Percentiles rank a stretch among this genome's conserved stretches.
These are phyloP conservation scores for Euphorbia tirucalli DNA, from an alignment of 345 rosid genomes.

Conservation along the genomic window DNA sequence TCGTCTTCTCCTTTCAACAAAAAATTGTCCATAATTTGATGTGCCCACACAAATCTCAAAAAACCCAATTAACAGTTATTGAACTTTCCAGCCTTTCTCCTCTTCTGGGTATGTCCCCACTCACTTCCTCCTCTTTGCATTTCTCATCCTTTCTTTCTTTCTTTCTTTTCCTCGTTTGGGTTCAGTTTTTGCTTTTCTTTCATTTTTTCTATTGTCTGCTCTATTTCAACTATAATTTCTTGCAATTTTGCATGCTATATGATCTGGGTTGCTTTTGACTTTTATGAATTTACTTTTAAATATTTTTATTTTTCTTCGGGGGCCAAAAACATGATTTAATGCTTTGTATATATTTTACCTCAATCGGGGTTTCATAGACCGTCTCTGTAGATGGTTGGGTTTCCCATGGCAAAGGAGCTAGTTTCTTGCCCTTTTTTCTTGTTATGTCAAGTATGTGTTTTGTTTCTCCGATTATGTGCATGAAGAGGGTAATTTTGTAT, in stretches of 20 bases:
- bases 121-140: background rate
- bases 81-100: too few species aligned
- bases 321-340: too few species aligned
- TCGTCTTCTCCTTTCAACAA: too few species aligned
- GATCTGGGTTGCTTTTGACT: conserved; percentile 8
- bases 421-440: too few species aligned
- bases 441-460: background rate
- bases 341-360: background rate
- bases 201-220: background rate
- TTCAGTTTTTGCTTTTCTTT: background rate
- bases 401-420: too few species aligned
- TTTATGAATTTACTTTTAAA: too few species aligned
- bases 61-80: too few species aligned
- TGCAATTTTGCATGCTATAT: background rate
- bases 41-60: conserved; percentile 6
- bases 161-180: background rate
- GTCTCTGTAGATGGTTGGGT: too few species aligned
- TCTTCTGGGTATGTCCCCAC: conserved; percentile 9
- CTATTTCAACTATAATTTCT: background rate
- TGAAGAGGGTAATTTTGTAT: background rate
- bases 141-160: background rate
- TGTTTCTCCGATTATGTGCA: background rate
- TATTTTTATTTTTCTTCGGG: too few species aligned
- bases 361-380: background rate
- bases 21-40: too few species aligned